Evolutionary conservation across 352 stramenopile genomes (phyloP).

Genomic region (Phytophthora sp.): DNA sequence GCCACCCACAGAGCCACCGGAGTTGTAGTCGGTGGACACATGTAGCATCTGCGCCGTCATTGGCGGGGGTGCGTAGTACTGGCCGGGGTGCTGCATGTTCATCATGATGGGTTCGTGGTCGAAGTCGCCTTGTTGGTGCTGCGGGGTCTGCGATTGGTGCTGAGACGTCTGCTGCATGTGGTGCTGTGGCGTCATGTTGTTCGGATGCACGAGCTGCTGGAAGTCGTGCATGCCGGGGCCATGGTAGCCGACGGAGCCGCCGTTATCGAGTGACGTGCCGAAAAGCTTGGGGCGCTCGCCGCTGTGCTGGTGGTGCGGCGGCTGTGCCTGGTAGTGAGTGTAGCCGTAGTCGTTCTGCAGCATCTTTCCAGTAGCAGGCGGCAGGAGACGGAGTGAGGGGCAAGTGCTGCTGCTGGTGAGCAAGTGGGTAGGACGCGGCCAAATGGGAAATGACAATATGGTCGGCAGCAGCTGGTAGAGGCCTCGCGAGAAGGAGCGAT

Average conservation of each 20-base stretch:
- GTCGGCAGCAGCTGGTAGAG: conserved; percentile 55
- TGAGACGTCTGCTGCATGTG: conserved; percentile 54
- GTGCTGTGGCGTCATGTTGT: conserved; percentile 49
- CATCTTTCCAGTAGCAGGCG: conserved; percentile 32
- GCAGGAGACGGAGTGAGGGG: conserved; percentile 11
- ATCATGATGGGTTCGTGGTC: conserved; percentile 81
- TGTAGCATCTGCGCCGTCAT: conserved; percentile 70
- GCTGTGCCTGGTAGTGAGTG: conserved; percentile 49
- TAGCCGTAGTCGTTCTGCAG: conserved; percentile 75
- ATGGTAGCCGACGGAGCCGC: conserved; percentile 26
- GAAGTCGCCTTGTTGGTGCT: conserved; percentile 59
- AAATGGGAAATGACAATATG: conserved; percentile 85
- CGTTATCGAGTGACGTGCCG: conserved; percentile 37
- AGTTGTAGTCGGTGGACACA: conserved; percentile 72
- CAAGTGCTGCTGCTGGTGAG: not conserved
- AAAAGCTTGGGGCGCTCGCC: conserved; percentile 71
- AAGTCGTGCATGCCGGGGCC: conserved; percentile 49
- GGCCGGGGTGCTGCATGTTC: conserved; percentile 57
- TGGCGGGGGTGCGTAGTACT: conserved; percentile 64
- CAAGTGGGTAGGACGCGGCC: conserved; percentile 47
- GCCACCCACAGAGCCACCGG: conserved; percentile 34
- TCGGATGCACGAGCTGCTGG: conserved; percentile 47
- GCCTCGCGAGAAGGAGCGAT: not conserved
- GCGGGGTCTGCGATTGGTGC: conserved; percentile 40
- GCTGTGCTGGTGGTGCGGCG: conserved; percentile 53